These are phyloP conservation scores for Nemania bipapillata DNA, from an alignment of 2,329 filamentous ascomycete genomes.

Conservation along the genomic window DNA sequence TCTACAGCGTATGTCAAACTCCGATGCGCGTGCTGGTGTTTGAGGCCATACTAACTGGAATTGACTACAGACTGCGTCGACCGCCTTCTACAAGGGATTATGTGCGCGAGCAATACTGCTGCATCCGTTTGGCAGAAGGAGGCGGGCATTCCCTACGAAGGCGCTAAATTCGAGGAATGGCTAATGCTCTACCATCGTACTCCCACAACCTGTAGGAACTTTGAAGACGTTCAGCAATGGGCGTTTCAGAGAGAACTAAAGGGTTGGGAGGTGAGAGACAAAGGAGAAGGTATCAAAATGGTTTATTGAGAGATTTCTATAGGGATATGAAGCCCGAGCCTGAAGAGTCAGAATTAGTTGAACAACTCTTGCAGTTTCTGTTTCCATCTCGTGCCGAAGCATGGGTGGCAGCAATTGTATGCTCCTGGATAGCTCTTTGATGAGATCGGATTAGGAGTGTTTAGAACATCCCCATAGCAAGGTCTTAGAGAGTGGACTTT, in stretches of 20 bases:
- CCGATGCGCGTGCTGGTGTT: not conserved
- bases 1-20: not conserved
- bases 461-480: no score
- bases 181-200: constrained; percentile 1
- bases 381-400: no score
- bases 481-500: no score
- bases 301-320: not conserved
- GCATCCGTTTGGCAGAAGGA: not conserved
- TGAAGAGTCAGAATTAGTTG: not conserved
- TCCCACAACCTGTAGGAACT: not conserved
- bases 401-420: no score
- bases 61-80: constrained; percentile 11
- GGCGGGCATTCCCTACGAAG: not conserved
- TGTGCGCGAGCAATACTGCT: constrained; percentile 14
- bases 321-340: not conserved
- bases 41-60: not conserved
- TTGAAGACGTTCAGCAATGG: not conserved
- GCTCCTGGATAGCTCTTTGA: no score
- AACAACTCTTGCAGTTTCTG: no score
- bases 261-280: not conserved
- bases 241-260: constrained; percentile 3
- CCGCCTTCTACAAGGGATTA: constrained; percentile 10
- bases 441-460: no score
- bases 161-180: constrained; percentile 9
- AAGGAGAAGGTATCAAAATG: constrained; percentile 10